Evolutionary conservation across 805 yeast species (phyloP).

Genomic region (Millerago galiae): DNA sequence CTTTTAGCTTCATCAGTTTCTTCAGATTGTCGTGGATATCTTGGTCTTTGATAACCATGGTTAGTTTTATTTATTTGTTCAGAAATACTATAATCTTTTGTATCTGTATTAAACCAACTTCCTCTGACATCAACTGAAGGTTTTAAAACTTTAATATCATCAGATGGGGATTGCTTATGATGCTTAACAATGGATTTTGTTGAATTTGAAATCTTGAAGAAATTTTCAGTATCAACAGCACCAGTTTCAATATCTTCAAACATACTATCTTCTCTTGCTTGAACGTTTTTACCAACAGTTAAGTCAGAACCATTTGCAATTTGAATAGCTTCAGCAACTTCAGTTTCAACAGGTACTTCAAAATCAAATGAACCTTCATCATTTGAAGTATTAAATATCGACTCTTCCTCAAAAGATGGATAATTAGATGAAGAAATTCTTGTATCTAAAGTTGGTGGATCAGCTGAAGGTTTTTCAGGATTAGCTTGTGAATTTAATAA

Average conservation of each 20-base stretch:
- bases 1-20: conserved; percentile 14
- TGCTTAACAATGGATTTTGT: conserved; percentile 17
- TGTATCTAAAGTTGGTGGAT: conserved; percentile 10
- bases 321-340: conserved; percentile 21
- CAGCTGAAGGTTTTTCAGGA: not conserved
- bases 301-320: conserved; percentile 23
- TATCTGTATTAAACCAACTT: conserved; percentile 19
- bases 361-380: conserved; percentile 23
- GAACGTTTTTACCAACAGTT: conserved; percentile 16
- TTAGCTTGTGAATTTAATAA: not conserved
- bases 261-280: conserved; percentile 19
- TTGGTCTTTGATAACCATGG: conserved; percentile 13
- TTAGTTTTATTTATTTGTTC: conserved; percentile 6
- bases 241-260: conserved; percentile 16
- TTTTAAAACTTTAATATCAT: conserved; percentile 8
- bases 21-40: conserved; percentile 8
- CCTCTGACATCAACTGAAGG: conserved; percentile 18
- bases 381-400: conserved; percentile 4
- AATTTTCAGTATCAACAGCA: not conserved
- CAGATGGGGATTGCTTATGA: conserved; percentile 18
- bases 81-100: conserved; percentile 12
- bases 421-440: conserved; percentile 22
- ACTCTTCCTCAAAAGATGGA: conserved; percentile 11
- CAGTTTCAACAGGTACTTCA: conserved; percentile 21
- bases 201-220: conserved; percentile 12